phyloP scores from a whole-genome alignment of 23 red algal genomes.

The Gracilaria caudata region DNA sequence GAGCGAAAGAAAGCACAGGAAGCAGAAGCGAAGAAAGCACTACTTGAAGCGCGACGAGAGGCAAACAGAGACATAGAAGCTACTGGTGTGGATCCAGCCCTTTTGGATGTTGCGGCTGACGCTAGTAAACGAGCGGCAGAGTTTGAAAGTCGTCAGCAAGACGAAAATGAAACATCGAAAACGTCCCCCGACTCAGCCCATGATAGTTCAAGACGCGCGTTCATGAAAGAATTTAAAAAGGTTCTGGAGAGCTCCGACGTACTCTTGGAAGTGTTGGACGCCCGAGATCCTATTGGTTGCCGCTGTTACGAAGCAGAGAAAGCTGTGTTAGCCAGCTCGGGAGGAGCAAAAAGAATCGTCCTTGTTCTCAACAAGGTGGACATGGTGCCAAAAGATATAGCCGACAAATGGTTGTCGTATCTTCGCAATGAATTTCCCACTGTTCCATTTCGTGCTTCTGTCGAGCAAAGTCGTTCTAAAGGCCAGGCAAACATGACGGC shows the following conservation, averaged over 20 bases:
- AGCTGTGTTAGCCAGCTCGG: slow-evolving; percentile 66
- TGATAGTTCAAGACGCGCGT: slow-evolving; percentile 64
- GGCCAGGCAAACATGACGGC: slow-evolving; percentile 63
- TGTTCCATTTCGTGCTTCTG: slow-evolving; percentile 76
- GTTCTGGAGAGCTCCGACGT: slow-evolving; percentile 89
- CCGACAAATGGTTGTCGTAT: slow-evolving; percentile 82
- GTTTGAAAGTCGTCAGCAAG: slow-evolving; percentile 37
- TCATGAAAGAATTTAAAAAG: slow-evolving; percentile 85
- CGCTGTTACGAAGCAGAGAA: slow-evolving; percentile 80
- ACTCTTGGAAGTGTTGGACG: slow-evolving; percentile 92
- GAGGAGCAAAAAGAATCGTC: slow-evolving; percentile 83
- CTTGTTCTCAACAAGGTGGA: slow-evolving; percentile 98
- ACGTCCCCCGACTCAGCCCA: neutral
- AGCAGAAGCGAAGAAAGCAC: slow-evolving; percentile 49
- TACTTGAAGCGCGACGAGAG: slow-evolving; percentile 28
- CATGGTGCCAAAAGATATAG: slow-evolving; percentile 86
- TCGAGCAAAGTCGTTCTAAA: slow-evolving; percentile 55
- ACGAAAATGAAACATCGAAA: neutral
- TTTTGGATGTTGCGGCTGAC: slow-evolving; percentile 44
- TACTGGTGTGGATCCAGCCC: slow-evolving; percentile 47
- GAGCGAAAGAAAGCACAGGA: slow-evolving; percentile 61
- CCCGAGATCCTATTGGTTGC: slow-evolving; percentile 93
- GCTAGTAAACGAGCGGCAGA: slow-evolving; percentile 30
- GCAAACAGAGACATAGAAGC: slow-evolving; percentile 11
- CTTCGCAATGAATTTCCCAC: slow-evolving; percentile 88